Evolutionary conservation across 176 grass and related monocot species (phyloP), one percentile per base, ranked within the genome.

Genomic region (Oryza punctata): DNA sequence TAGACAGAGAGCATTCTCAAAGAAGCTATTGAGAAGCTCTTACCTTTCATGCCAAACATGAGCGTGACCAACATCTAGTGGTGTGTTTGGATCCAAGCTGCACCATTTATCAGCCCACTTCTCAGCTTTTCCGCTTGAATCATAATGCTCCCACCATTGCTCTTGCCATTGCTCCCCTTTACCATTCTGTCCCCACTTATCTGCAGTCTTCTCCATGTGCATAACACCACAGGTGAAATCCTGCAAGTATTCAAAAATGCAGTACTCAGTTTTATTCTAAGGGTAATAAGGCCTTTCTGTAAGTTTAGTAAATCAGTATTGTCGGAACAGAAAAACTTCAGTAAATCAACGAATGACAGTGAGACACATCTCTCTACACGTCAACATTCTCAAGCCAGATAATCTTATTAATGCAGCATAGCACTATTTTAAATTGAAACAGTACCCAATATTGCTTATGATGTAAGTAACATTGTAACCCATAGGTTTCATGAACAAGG

Each of bases 21-120:
- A 19, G 27, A 76, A 84, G 28, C 32, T 84, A 76, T 45, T 21
- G 15, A 64, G 35, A 18, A 83, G 70, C 14, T 79, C 85, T 84
- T 90, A 92, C 96, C 96, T 99, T 86, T 99, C 96, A 78, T 99
- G 96, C 96, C 96, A 99, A 78, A 99, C 89, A 90, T 99, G 96
- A 92, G 96, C 96, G 87, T 99, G 96, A 13, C 96, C 96, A 80
- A 82, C 85, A 86, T 94, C 93, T 75, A 99, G 82, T 6, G 89
- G 91, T 5, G 89, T 99, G 30, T 78, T 86, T 66, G 93, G 96
- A 84, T 99, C 91, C 83, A 96, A 94, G 79, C 85, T 90, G 65
- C 96, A 99, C 96, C 96, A 99, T 85, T 99, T 99, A 63, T 99
- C 89, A 14, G 96, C 96, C 89, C 91, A 96, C 72, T 96, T 99